Evolutionary conservation across 1,139 yeast genomes (phyloP), one percentile per base, ranked within the genome.

Genomic region (Cylindricascospora bacillispora): DNA sequence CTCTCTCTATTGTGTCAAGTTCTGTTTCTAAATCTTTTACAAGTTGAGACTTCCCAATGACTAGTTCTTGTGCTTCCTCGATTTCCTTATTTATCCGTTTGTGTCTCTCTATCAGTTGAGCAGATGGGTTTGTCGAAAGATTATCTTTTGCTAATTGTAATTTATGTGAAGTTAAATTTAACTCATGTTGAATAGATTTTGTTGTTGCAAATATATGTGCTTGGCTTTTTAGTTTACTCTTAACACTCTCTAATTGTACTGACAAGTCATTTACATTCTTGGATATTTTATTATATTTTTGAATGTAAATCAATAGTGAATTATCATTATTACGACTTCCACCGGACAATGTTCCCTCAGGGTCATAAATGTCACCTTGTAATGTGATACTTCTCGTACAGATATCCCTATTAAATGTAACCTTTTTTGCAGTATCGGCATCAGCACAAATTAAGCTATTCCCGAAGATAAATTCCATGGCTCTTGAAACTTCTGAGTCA

Each of bases 331-430:
- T 72, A 41, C 89, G 67, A 14, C 93, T 76, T n/a, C 98, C 98
- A 31, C 99, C 99, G 1, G 95, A 81, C 24, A 92, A 61, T 14
- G 93, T 83, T 10, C 99, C 99, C 43, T 79, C 85, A 0, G 98
- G 98, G 50, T 92, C 98, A 56, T 86, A 92, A 7, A 78, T 69
- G 55, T 89, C 98, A 28, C 98, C 99, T 31, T 86, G 92, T 24
- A 81, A 54, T 0, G 99, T 92, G 10, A 92, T 86, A n/a, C 94
- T 78, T 45, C 89, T 73, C 1, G 86, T 65, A 39, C 82, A 67
- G 10, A 89, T 73, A 35, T 71, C 65, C 1, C 89, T 92, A 52
- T 86, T 75, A 54, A 86, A 92, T 0, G 98, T 85, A 3, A 89
- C 79, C 28, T 65, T 62, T 44, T 86, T 80, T 1, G 98, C 98